Percentiles rank a stretch among this genome's conserved stretches.
Evolutionary conservation across 2,329 filamentous ascomycete species (phyloP).

Genomic region (Neoscytalidium dimidiatum): DNA sequence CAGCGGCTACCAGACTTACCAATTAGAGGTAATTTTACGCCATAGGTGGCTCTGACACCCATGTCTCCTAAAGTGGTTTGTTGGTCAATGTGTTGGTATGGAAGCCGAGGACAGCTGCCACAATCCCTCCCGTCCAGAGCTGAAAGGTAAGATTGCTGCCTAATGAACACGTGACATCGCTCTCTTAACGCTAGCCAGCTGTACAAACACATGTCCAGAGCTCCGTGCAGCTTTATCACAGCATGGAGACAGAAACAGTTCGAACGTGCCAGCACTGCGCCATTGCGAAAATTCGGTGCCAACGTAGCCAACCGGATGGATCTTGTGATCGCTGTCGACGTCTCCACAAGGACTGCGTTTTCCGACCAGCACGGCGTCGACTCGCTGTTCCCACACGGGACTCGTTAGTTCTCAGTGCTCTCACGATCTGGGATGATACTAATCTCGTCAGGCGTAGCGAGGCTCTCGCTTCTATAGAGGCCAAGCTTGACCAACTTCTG

Average conservation of each 20-base stretch:
- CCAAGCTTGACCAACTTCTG: neutral
- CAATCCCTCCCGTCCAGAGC: too few relatives aligned
- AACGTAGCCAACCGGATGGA: slow-evolving; percentile 30
- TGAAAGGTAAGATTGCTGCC: neutral
- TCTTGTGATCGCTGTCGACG: slow-evolving; percentile 34
- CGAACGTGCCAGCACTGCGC: slow-evolving; percentile 36
- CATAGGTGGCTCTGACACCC: too few relatives aligned
- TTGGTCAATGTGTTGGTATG: too few relatives aligned
- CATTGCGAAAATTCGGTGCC: slow-evolving; percentile 34
- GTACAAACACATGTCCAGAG: neutral
- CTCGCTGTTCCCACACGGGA: slow-evolving; percentile 40
- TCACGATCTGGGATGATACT: neutral
- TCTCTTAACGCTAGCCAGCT: neutral
- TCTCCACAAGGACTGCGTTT: slow-evolving; percentile 39
- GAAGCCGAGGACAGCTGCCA: too few relatives aligned
- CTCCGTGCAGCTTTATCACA: neutral
- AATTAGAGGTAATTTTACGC: too few relatives aligned
- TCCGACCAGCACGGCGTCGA: slow-evolving; percentile 37
- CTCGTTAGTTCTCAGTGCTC: slow-evolving; percentile 25
- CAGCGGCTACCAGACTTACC: too few relatives aligned
- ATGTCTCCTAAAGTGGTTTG: too few relatives aligned
- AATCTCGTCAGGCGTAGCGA: neutral
- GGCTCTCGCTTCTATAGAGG: neutral
- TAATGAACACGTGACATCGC: neutral
- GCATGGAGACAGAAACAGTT: neutral